Base-by-base conservation (phyloP, 129 eudicot genomes). In the Pseudognaphalium luteoalbum region DNA sequence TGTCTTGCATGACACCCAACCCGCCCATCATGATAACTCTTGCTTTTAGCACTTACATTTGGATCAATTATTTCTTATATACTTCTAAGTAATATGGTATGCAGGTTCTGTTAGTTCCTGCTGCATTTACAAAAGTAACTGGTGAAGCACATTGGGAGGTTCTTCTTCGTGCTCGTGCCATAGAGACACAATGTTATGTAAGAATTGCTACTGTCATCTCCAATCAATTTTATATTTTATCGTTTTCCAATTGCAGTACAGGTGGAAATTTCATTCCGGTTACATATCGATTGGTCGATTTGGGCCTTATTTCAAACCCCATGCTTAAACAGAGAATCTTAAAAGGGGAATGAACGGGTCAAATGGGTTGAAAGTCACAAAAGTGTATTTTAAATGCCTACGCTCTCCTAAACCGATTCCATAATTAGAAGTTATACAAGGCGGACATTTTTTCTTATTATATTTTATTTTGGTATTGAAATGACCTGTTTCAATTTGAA, bases 111-210 rank as follows among this genome's bases (percentile, higher is more conserved):
- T 81, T 93, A 83, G 88, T 93, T 54, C 97, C 97, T 76, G 76
- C 98, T 25, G 98, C 98, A 63, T 93, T 93, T 81, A 93, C 98
- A 21, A 88, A 85, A 78, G 88, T 89, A 82, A 93, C 98, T 1
- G 98, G 98, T 64, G 85, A 91, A 84, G 98, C 98, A 39, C 98
- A 93, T 74, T 93, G 98, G 98, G 97, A 93, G 83, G 79, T 93
- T 80, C 93, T 93, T 85, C 93, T 93, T 41, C 97, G 98, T 69
- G 97, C 98, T 37, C 91, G 98, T 76, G 98, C 98, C 58, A 87
- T 93, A 74, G 98, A 93, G 82, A 90, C 96, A 33, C 98, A 93
- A 69, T 93, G 98, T 78, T 93, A 93, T 75, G 98, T 92, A 89
- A 74, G 92, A 11, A 64, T 19, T 35, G 4, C 66, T 66, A 17